Conservation (phyloP, 306 rosid genomes). For the Castanopsis chinensis region DNA sequence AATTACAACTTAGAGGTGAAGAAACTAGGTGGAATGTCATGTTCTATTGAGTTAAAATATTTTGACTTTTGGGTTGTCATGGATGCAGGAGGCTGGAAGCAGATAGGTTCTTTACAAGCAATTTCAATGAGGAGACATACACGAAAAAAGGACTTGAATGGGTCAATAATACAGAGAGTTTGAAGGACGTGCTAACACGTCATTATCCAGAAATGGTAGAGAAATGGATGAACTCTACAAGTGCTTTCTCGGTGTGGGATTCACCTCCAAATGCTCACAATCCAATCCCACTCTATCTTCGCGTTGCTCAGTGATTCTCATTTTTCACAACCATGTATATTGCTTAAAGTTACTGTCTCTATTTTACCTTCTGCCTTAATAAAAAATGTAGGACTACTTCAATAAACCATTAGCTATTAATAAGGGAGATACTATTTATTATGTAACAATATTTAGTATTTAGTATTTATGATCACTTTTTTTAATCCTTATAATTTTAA, state of each 20-base stretch:
- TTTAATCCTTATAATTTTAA: too few relatives aligned
- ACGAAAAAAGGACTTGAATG: constrained; percentile 51
- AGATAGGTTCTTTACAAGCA: constrained; percentile 58
- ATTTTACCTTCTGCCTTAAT: too few relatives aligned
- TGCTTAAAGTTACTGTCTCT: too few relatives aligned
- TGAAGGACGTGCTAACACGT: constrained; percentile 55
- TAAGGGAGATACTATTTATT: too few relatives aligned
- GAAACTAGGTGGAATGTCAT: too few relatives aligned
- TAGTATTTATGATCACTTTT: too few relatives aligned
- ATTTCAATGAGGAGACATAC: constrained; percentile 49
- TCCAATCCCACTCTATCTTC: constrained; percentile 44
- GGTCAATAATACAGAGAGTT: constrained; percentile 55
- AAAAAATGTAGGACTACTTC: too few relatives aligned
- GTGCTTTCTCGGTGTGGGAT: constrained; percentile 73
- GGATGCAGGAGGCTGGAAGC: constrained; percentile 56
- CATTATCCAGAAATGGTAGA: constrained; percentile 52
- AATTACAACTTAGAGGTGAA: too few relatives aligned
- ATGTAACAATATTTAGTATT: too few relatives aligned
- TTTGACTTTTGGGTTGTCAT: neutral
- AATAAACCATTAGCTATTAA: too few relatives aligned
- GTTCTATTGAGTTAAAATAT: too few relatives aligned
- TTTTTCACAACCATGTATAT: neutral
- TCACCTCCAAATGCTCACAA: constrained; percentile 26
- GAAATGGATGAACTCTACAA: constrained; percentile 54
- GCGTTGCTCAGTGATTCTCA: constrained; percentile 22